Evolutionary conservation across 805 yeast genomes (phyloP), one percentile per base, ranked within the genome.

Genomic region (Ogataea sp.): DNA sequence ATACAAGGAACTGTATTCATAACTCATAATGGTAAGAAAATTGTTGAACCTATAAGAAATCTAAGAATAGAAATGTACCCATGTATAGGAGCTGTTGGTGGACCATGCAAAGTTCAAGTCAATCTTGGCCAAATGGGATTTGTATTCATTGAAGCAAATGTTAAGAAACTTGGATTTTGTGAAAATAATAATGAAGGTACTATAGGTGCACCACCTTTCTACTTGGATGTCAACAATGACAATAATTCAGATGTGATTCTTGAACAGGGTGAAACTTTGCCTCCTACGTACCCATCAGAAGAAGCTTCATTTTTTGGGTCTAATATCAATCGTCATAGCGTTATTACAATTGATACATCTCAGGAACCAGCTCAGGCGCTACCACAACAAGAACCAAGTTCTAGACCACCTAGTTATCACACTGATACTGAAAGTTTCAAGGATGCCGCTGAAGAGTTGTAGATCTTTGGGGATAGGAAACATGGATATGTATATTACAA

Each of bases 101-200:
- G 72, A 58, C 40, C 70, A 43, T 56, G 77, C 62, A 40, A 70
- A 65, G 74, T 73, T 53, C 44, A 73, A 57, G 64, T 77, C 63
- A 47, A 95, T 81, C 62, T 93, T 40, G 98, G 98, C 16, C 90
- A 85, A 50, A 70, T 78, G 41, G 97, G 96, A 2, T 88, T 75
- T 61, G 96, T 89, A 2, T 87, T 74, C 54, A 85, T 89, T 36
- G 96, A 89, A 55, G 96, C 86, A 2, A 87, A 88, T 55, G 80
- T 75, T 14, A 61, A 75, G 41, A 73, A 73, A 51, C 66, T 73
- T 39, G 80, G 80, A 5, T 75, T 75, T 45, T 70, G 77, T 42
- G 71, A 76, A 20, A 67, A 67, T 24, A 68, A 66, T 38, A 62
- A 62, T 42, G 67, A 62, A 40, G 68, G 67, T 2, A 40, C 48